Evolutionary conservation across 495 filamentous ascomycete genomes (phyloP).

Genomic region (Xanthoparmelia taractica): DNA sequence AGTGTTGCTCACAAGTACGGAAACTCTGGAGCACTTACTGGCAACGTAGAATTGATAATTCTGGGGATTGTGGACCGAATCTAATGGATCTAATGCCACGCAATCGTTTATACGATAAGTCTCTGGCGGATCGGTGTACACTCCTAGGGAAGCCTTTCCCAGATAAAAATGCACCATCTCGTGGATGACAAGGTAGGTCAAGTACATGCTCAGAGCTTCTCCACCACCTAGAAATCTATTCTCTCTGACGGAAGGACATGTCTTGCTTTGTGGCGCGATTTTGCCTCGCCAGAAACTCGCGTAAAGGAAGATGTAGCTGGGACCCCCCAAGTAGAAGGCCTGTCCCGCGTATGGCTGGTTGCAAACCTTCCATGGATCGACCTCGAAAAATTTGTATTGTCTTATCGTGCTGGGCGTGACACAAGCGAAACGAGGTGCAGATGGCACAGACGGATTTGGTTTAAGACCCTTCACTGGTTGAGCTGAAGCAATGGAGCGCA

Average conservation of each 20-base stretch:
- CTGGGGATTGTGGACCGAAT: slow-evolving; percentile 17
- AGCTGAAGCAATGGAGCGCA: background rate
- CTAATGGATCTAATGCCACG: slow-evolving; percentile 6
- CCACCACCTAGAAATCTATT: slow-evolving; percentile 7
- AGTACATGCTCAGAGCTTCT: background rate
- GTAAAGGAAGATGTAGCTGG: slow-evolving; percentile 19
- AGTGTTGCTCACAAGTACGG: background rate
- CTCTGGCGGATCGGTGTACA: background rate
- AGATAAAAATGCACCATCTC: slow-evolving; percentile 25
- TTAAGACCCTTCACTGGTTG: background rate
- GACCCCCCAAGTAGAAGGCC: slow-evolving; percentile 1
- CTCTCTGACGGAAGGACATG: slow-evolving; percentile 6
- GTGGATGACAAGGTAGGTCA: slow-evolving; percentile 20
- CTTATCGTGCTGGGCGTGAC: slow-evolving; percentile 3
- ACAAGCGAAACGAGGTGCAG: slow-evolving; percentile 15
- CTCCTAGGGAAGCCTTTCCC: background rate
- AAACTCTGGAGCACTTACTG: slow-evolving; percentile 8
- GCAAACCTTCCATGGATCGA: slow-evolving; percentile 5
- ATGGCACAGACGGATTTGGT: background rate
- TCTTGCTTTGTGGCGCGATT: background rate
- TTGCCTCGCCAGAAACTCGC: background rate
- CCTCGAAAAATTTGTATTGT: background rate
- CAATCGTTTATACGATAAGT: slow-evolving; percentile 14
- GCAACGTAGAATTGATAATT: slow-evolving; percentile 20
- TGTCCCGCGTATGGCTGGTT: background rate